These are phyloP conservation scores for Coniferiporia sulphurascens DNA, from an alignment of 1,284 basidiomycete species.

Conservation along the genomic window DNA sequence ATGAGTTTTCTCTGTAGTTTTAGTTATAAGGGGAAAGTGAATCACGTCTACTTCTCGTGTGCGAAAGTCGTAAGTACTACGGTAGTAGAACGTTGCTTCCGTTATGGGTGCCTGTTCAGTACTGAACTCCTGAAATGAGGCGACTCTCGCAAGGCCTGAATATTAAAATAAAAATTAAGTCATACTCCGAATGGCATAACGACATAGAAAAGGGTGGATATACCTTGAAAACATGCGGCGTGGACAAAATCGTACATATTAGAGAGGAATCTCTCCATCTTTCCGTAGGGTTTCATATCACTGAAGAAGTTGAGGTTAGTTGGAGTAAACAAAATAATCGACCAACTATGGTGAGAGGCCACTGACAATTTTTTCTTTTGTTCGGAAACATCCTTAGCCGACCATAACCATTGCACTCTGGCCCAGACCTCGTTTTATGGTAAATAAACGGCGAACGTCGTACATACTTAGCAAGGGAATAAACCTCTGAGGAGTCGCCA, in stretches of 20 bases:
- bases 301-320: conserved; percentile 1
- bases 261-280: conserved; percentile 13
- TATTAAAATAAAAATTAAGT: neutral
- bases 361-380: neutral
- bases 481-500: conserved; percentile 12
- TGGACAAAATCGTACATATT: conserved; percentile 17
- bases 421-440: conserved; percentile 12
- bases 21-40: neutral
- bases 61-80: conserved; percentile 1
- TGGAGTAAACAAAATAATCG: neutral
- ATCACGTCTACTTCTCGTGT: neutral
- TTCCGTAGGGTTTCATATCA: neutral
- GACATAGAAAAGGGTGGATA: neutral
- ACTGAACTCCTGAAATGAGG: conserved; percentile 4
- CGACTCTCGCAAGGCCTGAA: conserved; percentile 1
- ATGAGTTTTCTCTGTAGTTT: neutral
- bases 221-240: conserved; percentile 11
- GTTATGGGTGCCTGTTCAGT: conserved; percentile 2
- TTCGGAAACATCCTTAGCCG: conserved; percentile 3
- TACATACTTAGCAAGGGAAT: neutral
- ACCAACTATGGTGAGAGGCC: neutral
- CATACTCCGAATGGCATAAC: neutral
- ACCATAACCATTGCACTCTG: conserved; percentile 12
- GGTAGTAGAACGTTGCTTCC: conserved; percentile 12
- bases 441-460: neutral